These are phyloP conservation scores for Stipa capillata DNA, from an alignment of 176 grass and related monocot species.

Conservation along the genomic window DNA sequence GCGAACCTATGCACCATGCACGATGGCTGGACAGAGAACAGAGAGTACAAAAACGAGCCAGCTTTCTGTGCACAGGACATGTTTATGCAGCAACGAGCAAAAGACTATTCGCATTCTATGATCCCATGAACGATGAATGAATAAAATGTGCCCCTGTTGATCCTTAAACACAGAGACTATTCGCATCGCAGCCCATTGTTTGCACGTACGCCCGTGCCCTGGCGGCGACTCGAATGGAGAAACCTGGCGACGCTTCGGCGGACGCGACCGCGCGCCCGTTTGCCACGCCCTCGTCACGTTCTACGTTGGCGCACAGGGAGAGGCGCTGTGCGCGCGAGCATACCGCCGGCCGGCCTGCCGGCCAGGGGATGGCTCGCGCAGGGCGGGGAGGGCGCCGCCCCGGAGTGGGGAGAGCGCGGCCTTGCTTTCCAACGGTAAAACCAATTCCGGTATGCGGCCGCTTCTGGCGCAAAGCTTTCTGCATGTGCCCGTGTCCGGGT, in stretches of 20 bases:
- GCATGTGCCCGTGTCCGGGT: conserved; percentile 27
- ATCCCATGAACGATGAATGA: conserved; percentile 1
- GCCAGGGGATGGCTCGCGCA: not conserved
- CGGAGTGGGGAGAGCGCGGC: not conserved
- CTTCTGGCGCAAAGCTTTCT: not conserved
- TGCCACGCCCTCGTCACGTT: conserved; percentile 15
- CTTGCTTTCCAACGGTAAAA: conserved; percentile 26
- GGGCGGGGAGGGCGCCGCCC: not conserved
- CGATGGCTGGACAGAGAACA: too few relatives aligned
- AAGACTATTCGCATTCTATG: not conserved
- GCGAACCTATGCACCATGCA: too few relatives aligned
- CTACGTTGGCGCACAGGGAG: not conserved
- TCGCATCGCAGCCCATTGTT: not conserved
- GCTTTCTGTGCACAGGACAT: conserved; percentile 31
- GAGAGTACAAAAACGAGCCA: not conserved
- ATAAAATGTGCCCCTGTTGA: not conserved
- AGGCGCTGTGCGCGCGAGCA: conserved; percentile 31
- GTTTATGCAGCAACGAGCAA: not conserved
- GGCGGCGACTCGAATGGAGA: not conserved
- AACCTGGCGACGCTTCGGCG: conserved; percentile 30
- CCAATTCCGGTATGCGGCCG: conserved; percentile 21
- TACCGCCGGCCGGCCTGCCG: conserved; percentile 5
- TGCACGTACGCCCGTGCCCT: not conserved
- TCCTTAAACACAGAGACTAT: conserved; percentile 1
- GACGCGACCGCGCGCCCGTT: not conserved